phyloP scores from a whole-genome alignment of 495 filamentous ascomycete genomes.

The Aspergillus heteromorphus region DNA sequence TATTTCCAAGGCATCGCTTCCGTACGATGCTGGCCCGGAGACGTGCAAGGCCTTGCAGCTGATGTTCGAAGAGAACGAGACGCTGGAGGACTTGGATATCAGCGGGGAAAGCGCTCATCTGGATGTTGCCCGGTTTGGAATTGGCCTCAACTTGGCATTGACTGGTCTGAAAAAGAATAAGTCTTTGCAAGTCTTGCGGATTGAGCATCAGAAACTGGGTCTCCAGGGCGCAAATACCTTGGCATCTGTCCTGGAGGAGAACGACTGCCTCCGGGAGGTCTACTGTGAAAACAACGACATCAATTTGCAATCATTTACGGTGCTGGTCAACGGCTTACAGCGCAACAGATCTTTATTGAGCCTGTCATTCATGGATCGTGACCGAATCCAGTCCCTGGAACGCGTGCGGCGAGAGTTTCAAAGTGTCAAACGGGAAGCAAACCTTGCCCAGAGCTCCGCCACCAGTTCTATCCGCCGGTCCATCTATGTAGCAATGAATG shows the following conservation, averaged over 20 bases:
- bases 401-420: conserved; percentile 56
- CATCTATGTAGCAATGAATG: conserved; percentile 36
- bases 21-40: conserved; percentile 67
- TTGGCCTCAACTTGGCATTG: conserved; percentile 73
- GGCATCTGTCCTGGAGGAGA: conserved; percentile 69
- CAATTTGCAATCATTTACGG: conserved; percentile 70
- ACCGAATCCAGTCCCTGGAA: conserved; percentile 56
- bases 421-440: conserved; percentile 42
- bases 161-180: conserved; percentile 70
- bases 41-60: conserved; percentile 67
- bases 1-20: conserved; percentile 81
- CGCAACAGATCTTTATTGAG: conserved; percentile 60
- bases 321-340: conserved; percentile 66
- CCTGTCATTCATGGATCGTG: conserved; percentile 61
- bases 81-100: conserved; percentile 73
- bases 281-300: conserved; percentile 78
- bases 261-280: conserved; percentile 59
- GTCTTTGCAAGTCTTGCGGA: conserved; percentile 66
- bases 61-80: conserved; percentile 74
- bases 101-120: conserved; percentile 86
- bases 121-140: conserved; percentile 79
- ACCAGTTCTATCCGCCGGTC: conserved; percentile 44
- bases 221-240: conserved; percentile 69
- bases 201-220: conserved; percentile 63
- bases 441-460: conserved; percentile 24